These are phyloP conservation scores for Brassica nigra DNA, from an alignment of 345 rosid genomes.

Conservation along the genomic window DNA sequence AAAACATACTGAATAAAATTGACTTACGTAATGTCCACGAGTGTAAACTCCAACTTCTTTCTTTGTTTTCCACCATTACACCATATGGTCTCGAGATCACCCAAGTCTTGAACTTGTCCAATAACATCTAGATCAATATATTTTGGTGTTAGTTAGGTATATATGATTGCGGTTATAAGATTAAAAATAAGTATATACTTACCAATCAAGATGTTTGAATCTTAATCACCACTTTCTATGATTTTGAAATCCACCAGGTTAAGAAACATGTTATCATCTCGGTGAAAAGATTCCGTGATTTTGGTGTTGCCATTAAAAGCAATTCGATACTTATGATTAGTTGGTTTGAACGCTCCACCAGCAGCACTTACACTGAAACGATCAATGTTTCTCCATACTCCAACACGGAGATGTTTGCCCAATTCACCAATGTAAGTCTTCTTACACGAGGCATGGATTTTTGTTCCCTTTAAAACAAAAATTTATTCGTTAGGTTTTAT, in stretches of 20 bases:
- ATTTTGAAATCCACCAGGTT: neutral
- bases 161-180: too few species aligned
- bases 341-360: neutral
- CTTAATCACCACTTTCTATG: neutral
- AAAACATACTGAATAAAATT: neutral
- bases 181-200: neutral
- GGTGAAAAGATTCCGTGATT: neutral
- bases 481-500: neutral
- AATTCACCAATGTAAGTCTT: neutral
- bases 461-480: neutral
- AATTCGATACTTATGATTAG: neutral
- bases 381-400: neutral
- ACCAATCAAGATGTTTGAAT: neutral
- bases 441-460: neutral
- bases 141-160: neutral
- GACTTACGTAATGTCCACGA: neutral
- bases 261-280: neutral
- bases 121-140: neutral
- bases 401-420: neutral
- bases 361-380: neutral
- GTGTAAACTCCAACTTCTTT: neutral
- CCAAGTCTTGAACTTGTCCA: neutral
- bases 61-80: neutral
- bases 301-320: neutral
- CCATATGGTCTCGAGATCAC: neutral